A percentile compares a stretch with the other conserved stretches of the same genome.
Conservation (phyloP, 495 filamentous ascomycete genomes). For the Trichodelitschia bisporula region DNA sequence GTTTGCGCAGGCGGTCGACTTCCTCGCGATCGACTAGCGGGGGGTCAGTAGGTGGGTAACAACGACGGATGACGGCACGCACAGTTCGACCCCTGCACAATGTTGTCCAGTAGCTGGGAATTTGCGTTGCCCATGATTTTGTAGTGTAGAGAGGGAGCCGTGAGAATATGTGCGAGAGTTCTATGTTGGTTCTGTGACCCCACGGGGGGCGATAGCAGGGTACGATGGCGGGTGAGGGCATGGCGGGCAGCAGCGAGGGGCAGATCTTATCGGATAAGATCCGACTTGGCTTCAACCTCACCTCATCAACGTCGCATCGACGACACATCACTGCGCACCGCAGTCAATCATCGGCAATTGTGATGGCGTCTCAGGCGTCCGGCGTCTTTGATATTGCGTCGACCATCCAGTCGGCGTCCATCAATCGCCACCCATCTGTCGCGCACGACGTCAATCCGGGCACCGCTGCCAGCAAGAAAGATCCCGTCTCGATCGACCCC, state of each 20-base stretch:
- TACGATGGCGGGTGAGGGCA: too few relatives aligned
- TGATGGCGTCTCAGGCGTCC: too few relatives aligned
- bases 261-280: too few relatives aligned
- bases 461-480: slow-evolving; percentile 27
- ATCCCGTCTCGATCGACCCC: slow-evolving; percentile 12
- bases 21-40: slow-evolving; percentile 77
- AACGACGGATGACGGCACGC: slow-evolving; percentile 10
- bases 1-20: slow-evolving; percentile 79
- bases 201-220: too few relatives aligned
- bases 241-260: too few relatives aligned
- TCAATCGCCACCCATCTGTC: slow-evolving; percentile 42
- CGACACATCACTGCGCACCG: too few relatives aligned
- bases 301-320: too few relatives aligned
- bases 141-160: too few relatives aligned
- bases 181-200: too few relatives aligned
- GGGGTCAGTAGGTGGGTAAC: background rate
- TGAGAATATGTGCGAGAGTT: too few relatives aligned
- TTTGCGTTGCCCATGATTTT: slow-evolving; percentile 61
- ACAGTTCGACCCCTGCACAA: slow-evolving; percentile 95
- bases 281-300: too few relatives aligned
- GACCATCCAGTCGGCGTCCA: slow-evolving; percentile 53
- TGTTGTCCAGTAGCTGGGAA: slow-evolving; percentile 74
- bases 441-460: slow-evolving; percentile 60
- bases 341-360: too few relatives aligned
- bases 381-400: slow-evolving; percentile 38